Evolutionary conservation across 2,329 filamentous ascomycete genomes (phyloP), one percentile per base, ranked within the genome.

Genomic region (Epichloe uncinata): DNA sequence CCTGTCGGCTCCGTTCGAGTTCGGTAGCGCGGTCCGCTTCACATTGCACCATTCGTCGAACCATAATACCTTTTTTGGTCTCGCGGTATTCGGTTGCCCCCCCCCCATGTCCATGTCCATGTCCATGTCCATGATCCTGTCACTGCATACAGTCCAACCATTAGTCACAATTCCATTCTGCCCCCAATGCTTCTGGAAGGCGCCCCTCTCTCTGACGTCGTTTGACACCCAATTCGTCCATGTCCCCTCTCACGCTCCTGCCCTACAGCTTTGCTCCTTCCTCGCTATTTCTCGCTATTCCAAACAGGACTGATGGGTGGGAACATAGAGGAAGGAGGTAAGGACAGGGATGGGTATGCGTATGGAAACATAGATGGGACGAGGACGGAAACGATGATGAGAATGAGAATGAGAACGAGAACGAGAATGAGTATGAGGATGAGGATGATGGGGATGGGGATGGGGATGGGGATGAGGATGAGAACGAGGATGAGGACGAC

Each of bases 101-200:
- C 22, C 11, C 26, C 40, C 11, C 16, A 18, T 15, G n/a, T 16
- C 45, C 42, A 26, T 26, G 22, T 26, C 2, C 16, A 18, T 15
- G n/a, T 16, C 45, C 42, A 26, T 26, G 22, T 8, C 22, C 22
- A 40, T 50, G 35, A 20, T 50, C 12, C 43, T 42, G 35, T 54
- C 44, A 54, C 54, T 55, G 51, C 42, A 56, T 36, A 52, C 44
- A 36, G 41, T 48, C 48, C 44, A 44, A 46, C 36, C 45, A 47
- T 55, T 56, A 53, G 56, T 49, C 51, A 49, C 48, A 42, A 45
- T 50, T 52, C 48, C 49, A 26, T 53, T 53, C 50, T 52, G 49
- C 49, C 55, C 48, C 50, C 45, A 42, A 49, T 50, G 55, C 50
- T 50, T 50, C 44, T 42, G 16, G 48, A 48, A 48, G 43, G 30